A percentile compares a stretch with the other conserved stretches of the same genome.
Evolutionary conservation across 371 early-diverging fungal species (phyloP).

Genomic region (Rhizopus delemar): DNA sequence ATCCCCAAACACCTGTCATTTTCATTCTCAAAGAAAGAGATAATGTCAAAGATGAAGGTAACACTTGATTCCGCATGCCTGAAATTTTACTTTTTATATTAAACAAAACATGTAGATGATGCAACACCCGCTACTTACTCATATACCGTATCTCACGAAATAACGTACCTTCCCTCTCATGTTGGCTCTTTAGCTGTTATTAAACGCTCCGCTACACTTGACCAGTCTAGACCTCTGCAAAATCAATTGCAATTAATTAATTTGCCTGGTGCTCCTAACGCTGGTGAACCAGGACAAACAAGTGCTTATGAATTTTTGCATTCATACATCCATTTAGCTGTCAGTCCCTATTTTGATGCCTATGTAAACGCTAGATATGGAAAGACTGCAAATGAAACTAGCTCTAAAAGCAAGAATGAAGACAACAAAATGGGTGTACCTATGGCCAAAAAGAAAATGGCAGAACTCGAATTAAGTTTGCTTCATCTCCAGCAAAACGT

Average conservation of each 20-base stretch:
- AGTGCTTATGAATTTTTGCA: slow-evolving; percentile 93
- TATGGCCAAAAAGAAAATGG: slow-evolving; percentile 96
- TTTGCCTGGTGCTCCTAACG: slow-evolving; percentile 84
- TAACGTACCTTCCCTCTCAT: slow-evolving; percentile 72
- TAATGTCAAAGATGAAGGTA: slow-evolving; percentile 57
- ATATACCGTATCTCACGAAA: slow-evolving; percentile 76
- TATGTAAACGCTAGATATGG: slow-evolving; percentile 77
- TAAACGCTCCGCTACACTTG: slow-evolving; percentile 79
- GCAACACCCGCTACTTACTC: slow-evolving; percentile 43
- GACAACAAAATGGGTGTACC: slow-evolving; percentile 90
- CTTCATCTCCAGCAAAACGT: slow-evolving; percentile 96
- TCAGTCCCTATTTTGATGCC: slow-evolving; percentile 96
- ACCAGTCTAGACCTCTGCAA: slow-evolving; percentile 73
- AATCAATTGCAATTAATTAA: slow-evolving; percentile 89
- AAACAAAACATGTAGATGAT: slow-evolving; percentile 33
- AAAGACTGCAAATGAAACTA: slow-evolving; percentile 34
- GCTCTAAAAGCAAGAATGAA: slow-evolving; percentile 64
- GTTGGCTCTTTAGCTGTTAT: slow-evolving; percentile 87
- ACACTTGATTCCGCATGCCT: neutral
- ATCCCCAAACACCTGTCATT: slow-evolving; percentile 73
- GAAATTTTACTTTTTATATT: neutral
- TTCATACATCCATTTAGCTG: slow-evolving; percentile 90
- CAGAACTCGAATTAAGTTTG: slow-evolving; percentile 94
- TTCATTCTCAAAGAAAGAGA: slow-evolving; percentile 81
- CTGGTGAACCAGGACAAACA: slow-evolving; percentile 52